phyloP scores from a whole-genome alignment of 768 basidiomycete genomes.

The Boletus reticulatus region DNA sequence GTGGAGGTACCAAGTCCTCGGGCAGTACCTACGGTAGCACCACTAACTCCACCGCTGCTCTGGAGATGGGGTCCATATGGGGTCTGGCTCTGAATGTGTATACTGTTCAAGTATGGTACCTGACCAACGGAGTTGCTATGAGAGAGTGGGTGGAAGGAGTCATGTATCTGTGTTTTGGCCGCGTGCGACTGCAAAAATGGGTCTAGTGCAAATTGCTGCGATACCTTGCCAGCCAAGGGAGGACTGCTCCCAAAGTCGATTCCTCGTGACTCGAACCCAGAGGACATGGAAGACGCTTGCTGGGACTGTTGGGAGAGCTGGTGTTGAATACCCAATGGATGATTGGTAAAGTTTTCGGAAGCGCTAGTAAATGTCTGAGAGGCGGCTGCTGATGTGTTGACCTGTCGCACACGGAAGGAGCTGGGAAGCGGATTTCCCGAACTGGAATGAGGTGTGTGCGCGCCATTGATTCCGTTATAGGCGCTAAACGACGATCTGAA shows the following conservation, averaged over 20 bases:
- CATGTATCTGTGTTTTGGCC: conserved; percentile 31
- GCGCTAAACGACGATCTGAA: conserved; percentile 37
- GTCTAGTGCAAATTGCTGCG: conserved; percentile 33
- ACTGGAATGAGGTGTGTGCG: conserved; percentile 20
- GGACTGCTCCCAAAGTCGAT: conserved; percentile 34
- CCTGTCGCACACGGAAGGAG: conserved; percentile 37
- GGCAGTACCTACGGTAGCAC: conserved; percentile 13
- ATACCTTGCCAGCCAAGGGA: conserved; percentile 22
- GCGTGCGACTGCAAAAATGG: conserved; percentile 33
- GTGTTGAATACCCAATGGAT: conserved; percentile 32
- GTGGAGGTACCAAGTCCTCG: conserved; percentile 30
- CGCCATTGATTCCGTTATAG: conserved; percentile 27
- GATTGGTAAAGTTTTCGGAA: conserved; percentile 25
- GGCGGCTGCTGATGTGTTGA: conserved; percentile 24
- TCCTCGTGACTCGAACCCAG: conserved; percentile 27
- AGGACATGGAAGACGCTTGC: conserved; percentile 22
- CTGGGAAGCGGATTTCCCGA: conserved; percentile 32
- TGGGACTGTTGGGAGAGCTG: conserved; percentile 37
- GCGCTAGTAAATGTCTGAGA: conserved; percentile 26
- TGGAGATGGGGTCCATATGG: conserved; percentile 71
- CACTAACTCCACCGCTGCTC: conserved; percentile 36
- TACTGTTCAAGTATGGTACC: conserved; percentile 36
- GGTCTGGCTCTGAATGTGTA: conserved; percentile 67
- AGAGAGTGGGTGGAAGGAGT: conserved; percentile 32
- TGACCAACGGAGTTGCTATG: conserved; percentile 33